Percentiles rank a stretch among this genome's conserved stretches.
Evolutionary conservation across 257 asterid species (phyloP).

Genomic region (Solanum phureja): DNA sequence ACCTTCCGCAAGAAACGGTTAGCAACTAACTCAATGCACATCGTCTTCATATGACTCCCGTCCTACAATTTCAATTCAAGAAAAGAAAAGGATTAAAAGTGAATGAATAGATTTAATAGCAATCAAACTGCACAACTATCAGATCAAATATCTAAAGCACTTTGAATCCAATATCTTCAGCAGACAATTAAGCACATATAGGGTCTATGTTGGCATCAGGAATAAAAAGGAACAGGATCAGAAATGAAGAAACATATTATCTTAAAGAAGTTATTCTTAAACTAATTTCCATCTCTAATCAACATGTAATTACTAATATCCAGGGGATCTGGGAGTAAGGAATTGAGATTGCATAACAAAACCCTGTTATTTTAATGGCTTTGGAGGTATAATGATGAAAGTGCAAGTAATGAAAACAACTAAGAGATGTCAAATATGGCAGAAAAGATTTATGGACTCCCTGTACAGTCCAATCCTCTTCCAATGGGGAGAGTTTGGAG

Average conservation of each 20-base stretch:
- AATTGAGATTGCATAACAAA: not conserved
- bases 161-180: not conserved
- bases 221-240: not conserved
- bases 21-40: slow-evolving; percentile 95
- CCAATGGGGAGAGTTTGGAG: not conserved
- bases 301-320: not conserved
- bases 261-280: not conserved
- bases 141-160: not conserved
- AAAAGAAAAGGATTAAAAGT: not conserved
- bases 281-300: not conserved
- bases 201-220: not conserved
- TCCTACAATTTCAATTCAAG: slow-evolving; percentile 26
- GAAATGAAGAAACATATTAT: not conserved
- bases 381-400: not conserved
- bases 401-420: not conserved
- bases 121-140: not conserved
- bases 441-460: not conserved
- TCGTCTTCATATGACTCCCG: slow-evolving; percentile 36
- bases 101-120: not conserved
- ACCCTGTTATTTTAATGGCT: not conserved
- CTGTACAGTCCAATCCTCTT: not conserved
- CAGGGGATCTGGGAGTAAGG: not conserved
- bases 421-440: not conserved
- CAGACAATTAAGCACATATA: not conserved
- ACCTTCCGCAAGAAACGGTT: slow-evolving; percentile 97